A percentile compares a stretch with the other conserved stretches of the same genome.
Conservation (phyloP, 2,329 filamentous ascomycete species). For the Nigrograna mackinnonii region DNA sequence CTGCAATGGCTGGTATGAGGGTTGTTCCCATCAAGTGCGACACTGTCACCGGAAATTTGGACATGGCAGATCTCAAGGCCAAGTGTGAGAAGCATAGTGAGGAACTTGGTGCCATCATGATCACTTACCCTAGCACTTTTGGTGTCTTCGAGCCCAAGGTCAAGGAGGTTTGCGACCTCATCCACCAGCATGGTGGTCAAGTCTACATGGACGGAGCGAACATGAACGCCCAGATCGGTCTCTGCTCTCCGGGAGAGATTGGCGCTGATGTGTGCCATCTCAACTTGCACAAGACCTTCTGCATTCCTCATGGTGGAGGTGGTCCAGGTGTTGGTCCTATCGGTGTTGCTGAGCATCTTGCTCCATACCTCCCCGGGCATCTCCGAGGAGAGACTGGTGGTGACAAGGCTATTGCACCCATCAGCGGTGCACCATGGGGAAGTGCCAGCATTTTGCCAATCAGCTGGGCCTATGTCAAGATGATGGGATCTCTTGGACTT, state of each 20-base stretch:
- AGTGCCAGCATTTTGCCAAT: slow-evolving; percentile 93
- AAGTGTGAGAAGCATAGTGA: slow-evolving; percentile 89
- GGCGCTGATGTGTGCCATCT: slow-evolving; percentile 96
- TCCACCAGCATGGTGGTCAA: slow-evolving; percentile 86
- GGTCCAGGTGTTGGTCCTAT: slow-evolving; percentile 94
- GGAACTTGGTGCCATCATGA: slow-evolving; percentile 90
- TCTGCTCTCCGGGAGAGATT: slow-evolving; percentile 93
- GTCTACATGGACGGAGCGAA: slow-evolving; percentile 99
- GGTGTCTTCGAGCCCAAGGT: slow-evolving; percentile 92
- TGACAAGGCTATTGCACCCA: slow-evolving; percentile 65
- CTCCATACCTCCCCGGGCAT: slow-evolving; percentile 75
- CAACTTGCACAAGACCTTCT: slow-evolving; percentile 98
- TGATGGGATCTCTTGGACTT: slow-evolving; percentile 85
- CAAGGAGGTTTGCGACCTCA: slow-evolving; percentile 81
- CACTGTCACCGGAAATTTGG: slow-evolving; percentile 82
- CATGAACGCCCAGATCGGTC: slow-evolving; percentile 96
- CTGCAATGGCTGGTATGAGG: slow-evolving; percentile 93
- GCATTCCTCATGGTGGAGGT: slow-evolving; percentile 93
- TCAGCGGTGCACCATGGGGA: slow-evolving; percentile 83
- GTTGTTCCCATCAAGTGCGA: slow-evolving; percentile 94
- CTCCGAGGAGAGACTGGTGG: slow-evolving; percentile 62
- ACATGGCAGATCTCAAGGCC: slow-evolving; percentile 79
- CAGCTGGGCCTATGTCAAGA: slow-evolving; percentile 91
- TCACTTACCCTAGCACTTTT: slow-evolving; percentile 94
- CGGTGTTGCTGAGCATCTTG: slow-evolving; percentile 82